A percentile compares a stretch with the other conserved stretches of the same genome.
phyloP scores from a whole-genome alignment of 1,284 basidiomycete species.

The Pyrrhoderma lamaoense region DNA sequence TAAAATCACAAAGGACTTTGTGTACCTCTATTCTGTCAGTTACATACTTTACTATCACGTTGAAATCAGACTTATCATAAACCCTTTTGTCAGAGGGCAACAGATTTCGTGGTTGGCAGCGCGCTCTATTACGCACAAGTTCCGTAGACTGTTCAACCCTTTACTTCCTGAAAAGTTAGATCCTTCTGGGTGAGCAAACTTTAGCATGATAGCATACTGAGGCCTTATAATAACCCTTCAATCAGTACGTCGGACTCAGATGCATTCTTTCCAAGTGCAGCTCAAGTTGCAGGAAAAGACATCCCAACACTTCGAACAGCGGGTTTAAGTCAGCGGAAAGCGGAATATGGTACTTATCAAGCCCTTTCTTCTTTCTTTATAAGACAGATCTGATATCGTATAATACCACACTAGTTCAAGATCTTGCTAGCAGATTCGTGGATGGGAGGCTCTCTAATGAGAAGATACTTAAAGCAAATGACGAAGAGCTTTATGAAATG shows the following conservation, averaged over 20 bases:
- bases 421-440: slow-evolving; percentile 69
- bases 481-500: slow-evolving; percentile 69
- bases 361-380: not conserved
- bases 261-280: slow-evolving; percentile 62
- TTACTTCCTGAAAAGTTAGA: slow-evolving; percentile 59
- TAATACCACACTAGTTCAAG: slow-evolving; percentile 46
- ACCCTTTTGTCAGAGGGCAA: slow-evolving; percentile 48
- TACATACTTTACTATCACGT: not conserved
- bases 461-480: slow-evolving; percentile 60
- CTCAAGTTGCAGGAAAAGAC: slow-evolving; percentile 56
- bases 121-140: slow-evolving; percentile 77
- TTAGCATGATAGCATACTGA: no score
- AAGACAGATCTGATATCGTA: not conserved
- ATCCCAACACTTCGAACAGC: slow-evolving; percentile 55
- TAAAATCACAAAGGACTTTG: slow-evolving; percentile 30
- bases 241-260: slow-evolving; percentile 9
- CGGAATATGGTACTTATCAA: slow-evolving; percentile 64
- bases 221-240: no score
- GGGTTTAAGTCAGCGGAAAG: slow-evolving; percentile 74
- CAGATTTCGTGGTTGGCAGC: slow-evolving; percentile 93
- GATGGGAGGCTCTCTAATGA: slow-evolving; percentile 71
- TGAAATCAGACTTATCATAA: not conserved
- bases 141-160: slow-evolving; percentile 68
- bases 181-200: slow-evolving; percentile 33
- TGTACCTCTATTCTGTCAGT: slow-evolving; percentile 49